These are phyloP conservation scores for Smallanthus sonchifolius DNA, from an alignment of 129 eudicot genomes.

Conservation along the genomic window DNA sequence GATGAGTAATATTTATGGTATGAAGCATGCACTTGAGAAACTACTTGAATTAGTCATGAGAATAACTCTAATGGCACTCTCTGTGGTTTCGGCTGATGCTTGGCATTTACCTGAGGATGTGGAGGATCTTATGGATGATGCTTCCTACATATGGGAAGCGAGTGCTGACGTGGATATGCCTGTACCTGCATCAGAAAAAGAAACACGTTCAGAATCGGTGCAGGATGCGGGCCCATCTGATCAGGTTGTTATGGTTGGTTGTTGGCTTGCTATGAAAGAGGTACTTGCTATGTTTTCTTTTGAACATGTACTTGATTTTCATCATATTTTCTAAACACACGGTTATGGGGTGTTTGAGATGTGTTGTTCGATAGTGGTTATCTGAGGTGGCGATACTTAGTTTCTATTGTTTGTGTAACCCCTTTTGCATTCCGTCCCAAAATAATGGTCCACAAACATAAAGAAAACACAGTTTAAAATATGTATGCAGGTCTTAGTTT, in stretches of 20 bases:
- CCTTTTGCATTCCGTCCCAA: neutral
- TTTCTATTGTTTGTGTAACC: neutral
- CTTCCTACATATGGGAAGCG: slow-evolving; percentile 46
- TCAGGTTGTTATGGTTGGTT: slow-evolving; percentile 98
- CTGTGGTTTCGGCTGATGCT: slow-evolving; percentile 97
- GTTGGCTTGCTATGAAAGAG: slow-evolving; percentile 99
- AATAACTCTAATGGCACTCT: slow-evolving; percentile 86
- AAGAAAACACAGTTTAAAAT: neutral
- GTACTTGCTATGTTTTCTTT: slow-evolving; percentile 32
- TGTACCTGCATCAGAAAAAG: slow-evolving; percentile 29
- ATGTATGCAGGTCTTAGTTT: neutral
- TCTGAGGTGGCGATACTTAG: neutral
- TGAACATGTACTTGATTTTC: neutral
- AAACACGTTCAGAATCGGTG: slow-evolving; percentile 30
- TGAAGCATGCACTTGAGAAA: slow-evolving; percentile 64
- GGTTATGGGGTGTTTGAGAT: neutral
- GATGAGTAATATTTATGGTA: slow-evolving; percentile 42
- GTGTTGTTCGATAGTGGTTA: neutral
- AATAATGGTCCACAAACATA: neutral
- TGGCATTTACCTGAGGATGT: slow-evolving; percentile 84
- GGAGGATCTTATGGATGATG: slow-evolving; percentile 72
- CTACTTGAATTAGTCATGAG: slow-evolving; percentile 76
- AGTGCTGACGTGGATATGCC: slow-evolving; percentile 34
- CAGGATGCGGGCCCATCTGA: slow-evolving; percentile 65
- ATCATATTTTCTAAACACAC: neutral